These are phyloP conservation scores for Zymoseptoria brevis DNA, from an alignment of 2,329 filamentous ascomycete species.

Conservation along the genomic window DNA sequence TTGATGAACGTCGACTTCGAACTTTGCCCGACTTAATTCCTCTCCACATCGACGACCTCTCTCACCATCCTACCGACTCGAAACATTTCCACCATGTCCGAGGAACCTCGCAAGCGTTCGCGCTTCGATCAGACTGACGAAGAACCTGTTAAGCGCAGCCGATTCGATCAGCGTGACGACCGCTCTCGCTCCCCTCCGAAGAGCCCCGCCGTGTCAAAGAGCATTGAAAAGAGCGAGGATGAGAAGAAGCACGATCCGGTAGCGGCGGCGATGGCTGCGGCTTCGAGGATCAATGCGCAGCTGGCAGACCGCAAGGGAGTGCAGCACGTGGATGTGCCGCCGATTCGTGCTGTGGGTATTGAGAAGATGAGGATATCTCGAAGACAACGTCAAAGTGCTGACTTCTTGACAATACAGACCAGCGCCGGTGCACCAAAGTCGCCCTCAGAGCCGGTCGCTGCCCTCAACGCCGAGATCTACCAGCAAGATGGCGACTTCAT, in stretches of 20 bases:
- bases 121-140: slow-evolving; percentile 90
- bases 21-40: not conserved
- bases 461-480: slow-evolving; percentile 81
- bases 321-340: slow-evolving; percentile 82
- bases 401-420: slow-evolving; percentile 14
- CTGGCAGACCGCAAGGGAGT: slow-evolving; percentile 65
- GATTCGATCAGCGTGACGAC: slow-evolving; percentile 62
- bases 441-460: slow-evolving; percentile 44
- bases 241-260: slow-evolving; percentile 21
- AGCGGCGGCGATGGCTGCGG: slow-evolving; percentile 75
- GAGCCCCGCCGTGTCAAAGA: slow-evolving; percentile 54
- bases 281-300: slow-evolving; percentile 43
- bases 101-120: slow-evolving; percentile 64
- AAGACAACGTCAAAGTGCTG: slow-evolving; percentile 18
- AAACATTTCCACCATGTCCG: slow-evolving; percentile 53
- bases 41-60: not conserved
- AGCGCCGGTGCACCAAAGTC: slow-evolving; percentile 49
- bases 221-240: slow-evolving; percentile 44
- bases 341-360: slow-evolving; percentile 53
- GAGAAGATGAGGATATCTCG: slow-evolving; percentile 3
- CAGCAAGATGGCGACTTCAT: slow-evolving; percentile 96
- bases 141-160: slow-evolving; percentile 53
- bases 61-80: not conserved
- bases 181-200: slow-evolving; percentile 86
- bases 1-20: not conserved